A percentile compares a stretch with the other conserved stretches of the same genome.
These are phyloP conservation scores for Ogataea chonburiensis DNA, from an alignment of 805 yeast genomes.

Conservation along the genomic window DNA sequence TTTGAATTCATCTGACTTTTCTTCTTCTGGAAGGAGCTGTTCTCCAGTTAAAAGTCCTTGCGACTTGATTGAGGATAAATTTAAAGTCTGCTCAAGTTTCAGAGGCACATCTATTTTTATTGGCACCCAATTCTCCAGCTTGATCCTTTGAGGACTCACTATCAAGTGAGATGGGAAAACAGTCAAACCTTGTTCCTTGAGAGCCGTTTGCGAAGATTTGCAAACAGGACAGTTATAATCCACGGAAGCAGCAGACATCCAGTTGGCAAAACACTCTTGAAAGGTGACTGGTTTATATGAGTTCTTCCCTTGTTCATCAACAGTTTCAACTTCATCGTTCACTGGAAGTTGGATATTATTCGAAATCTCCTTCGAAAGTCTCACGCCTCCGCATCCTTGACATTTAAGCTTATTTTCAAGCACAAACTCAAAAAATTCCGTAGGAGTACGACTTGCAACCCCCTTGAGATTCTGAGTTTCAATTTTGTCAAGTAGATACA, in stretches of 20 bases:
- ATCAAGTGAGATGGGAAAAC: constrained; percentile 71
- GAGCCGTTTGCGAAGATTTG: constrained; percentile 35
- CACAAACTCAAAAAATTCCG: constrained; percentile 61
- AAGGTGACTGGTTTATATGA: constrained; percentile 50
- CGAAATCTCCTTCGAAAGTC: constrained; percentile 51
- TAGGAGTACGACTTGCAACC: constrained; percentile 40
- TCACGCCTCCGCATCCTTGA: constrained; percentile 56
- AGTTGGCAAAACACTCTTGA: constrained; percentile 44
- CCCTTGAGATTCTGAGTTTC: constrained; percentile 44
- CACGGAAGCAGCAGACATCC: constrained; percentile 49
- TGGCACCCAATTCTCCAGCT: constrained; percentile 88
- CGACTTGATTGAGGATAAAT: constrained; percentile 43
- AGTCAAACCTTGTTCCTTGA: constrained; percentile 48
- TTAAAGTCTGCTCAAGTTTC: constrained; percentile 40
- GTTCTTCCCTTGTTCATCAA: constrained; percentile 45
- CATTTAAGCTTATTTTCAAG: constrained; percentile 64
- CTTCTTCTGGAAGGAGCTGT: constrained; percentile 39
- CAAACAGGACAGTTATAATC: constrained; percentile 67
- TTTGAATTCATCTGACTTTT: constrained; percentile 37
- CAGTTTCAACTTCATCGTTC: constrained; percentile 37
- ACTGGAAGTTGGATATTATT: constrained; percentile 68
- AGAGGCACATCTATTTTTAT: constrained; percentile 76
- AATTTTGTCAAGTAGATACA: constrained; percentile 61
- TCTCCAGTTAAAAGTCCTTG: constrained; percentile 44
- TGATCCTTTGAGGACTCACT: constrained; percentile 75